Evolutionary conservation across 805 yeast genomes (phyloP), one percentile per base, ranked within the genome.

Genomic region (Candida nanaspora): DNA sequence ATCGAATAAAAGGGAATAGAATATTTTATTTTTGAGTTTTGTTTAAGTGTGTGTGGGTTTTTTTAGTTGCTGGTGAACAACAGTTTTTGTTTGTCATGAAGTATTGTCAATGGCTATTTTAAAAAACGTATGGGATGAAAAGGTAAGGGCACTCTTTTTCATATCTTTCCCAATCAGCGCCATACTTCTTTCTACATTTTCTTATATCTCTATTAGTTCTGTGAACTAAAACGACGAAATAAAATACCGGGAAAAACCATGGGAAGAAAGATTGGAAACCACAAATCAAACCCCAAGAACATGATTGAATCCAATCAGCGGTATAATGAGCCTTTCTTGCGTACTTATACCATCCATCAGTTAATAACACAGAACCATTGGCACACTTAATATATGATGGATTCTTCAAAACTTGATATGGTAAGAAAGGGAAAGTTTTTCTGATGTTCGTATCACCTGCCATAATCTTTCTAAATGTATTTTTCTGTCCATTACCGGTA

Each of bases 301-400:
- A 68, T 38, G 94, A 76, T 69, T 88, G 96, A 37, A 75, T 68
- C 74, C 80, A 87, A 62, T 93, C 98, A 19, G 95, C 96, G 29
- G 97, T 88, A 72, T 93, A 93, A 66, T 89, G 94, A 47, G 82
- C 79, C 66, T 93, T 93, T 68, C 98, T 82, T 14, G 97, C 98
- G 53, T 82, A 86, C 47, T 73, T 80, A 67, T 81, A 83, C 96
- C 98, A 91, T 33, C 98, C 98, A 57, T 88, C 96, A 40, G 89
- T 80, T 51, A 93, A 73, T 59, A 93, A 73, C 28, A 77, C 68
- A 13, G 95, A 81, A 19, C 98, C 98, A 53, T 81, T 81, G 52
- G 78, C 78, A 61, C 97, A 88, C 48, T 73, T 72, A 63, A 93
- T 82, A 65, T 84, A 91, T 46, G 74, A 76, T 34, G 98, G 98